Evolutionary conservation across 108 stramenopile genomes (phyloP), one percentile per base, ranked within the genome.

Genomic region (Pseudonitzschia multiseries): DNA sequence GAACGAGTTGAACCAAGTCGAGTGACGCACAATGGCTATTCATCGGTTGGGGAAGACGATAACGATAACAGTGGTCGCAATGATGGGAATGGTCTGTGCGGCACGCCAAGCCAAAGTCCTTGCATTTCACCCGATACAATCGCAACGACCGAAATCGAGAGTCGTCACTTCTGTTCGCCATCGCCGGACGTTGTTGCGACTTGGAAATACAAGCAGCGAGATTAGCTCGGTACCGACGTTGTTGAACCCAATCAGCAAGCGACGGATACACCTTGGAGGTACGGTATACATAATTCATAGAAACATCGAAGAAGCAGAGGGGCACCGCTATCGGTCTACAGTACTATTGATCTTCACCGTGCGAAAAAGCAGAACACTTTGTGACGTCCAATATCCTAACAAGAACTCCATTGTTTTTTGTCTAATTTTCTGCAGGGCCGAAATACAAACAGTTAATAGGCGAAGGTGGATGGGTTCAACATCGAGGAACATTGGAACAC

Each of bases 401-500:
- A 48, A 48, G 4, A 14, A 14, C 13, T 5, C 46, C 4, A 48
- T 24, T 56, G 50, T n/a, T n/a, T 3, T 51, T 51, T 4, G 3
- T 56, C 26, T 56, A 2, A 24, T 56, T 56, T 56, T 56, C 24
- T 10, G n/a, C 22, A 56, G 54, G 61, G 15, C 61, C 61, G 61
- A 62, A 40, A 33, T 62, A 62, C n/a, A 62, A 13, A 33, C 20
- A 62, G 32, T 21, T 62, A 33, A 40, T 62, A 17, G 20, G 40
- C 14, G 61, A 62, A 62, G 61, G 61, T n/a, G 61, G 61, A 33
- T 62, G 61, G 61, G 61, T 62, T 40, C 61, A 62, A n/a, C 61
- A 62, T 40, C 32, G 29, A 40, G 61, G 61, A 40, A 33, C 61
- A 21, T 40, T 62, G 32, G 32, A 62, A n/a, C 61, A 32, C 15